A percentile compares a stretch with the other conserved stretches of the same genome.
Conservation (phyloP, 805 yeast genomes). For the Candida arabinofermentans region DNA sequence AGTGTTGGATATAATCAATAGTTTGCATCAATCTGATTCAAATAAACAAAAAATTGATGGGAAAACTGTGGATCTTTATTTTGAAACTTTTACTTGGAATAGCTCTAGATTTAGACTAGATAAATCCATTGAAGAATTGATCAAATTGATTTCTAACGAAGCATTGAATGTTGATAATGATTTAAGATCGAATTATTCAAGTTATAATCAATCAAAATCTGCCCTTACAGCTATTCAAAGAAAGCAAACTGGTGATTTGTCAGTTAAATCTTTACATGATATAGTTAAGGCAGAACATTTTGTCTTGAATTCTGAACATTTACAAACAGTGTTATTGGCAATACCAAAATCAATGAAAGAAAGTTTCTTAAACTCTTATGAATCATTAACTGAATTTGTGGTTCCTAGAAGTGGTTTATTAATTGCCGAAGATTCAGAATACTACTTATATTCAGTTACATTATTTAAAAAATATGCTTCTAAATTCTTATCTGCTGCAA, state of each 20-base stretch:
- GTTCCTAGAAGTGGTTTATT: constrained; percentile 85
- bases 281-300: constrained; percentile 80
- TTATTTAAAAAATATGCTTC: constrained; percentile 76
- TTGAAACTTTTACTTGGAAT: constrained; percentile 84
- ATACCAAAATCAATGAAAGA: constrained; percentile 66
- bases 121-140: constrained; percentile 73
- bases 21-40: constrained; percentile 35
- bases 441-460: constrained; percentile 68
- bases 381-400: constrained; percentile 71
- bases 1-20: constrained; percentile 66
- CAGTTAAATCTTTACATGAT: constrained; percentile 87
- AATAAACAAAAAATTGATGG: constrained; percentile 34
- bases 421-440: constrained; percentile 73
- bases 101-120: constrained; percentile 81
- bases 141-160: constrained; percentile 66
- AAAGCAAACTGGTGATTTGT: constrained; percentile 88
- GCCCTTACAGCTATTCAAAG: constrained; percentile 85
- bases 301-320: constrained; percentile 79
- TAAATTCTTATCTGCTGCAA: constrained; percentile 63
- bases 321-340: constrained; percentile 81
- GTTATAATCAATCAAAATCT: constrained; percentile 78
- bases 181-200: constrained; percentile 68
- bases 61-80: constrained; percentile 52
- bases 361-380: constrained; percentile 69
- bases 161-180: constrained; percentile 82